Evolutionary conservation across 2,329 filamentous ascomycete genomes (phyloP).

Genomic region (Cordyceps tenuipes): DNA sequence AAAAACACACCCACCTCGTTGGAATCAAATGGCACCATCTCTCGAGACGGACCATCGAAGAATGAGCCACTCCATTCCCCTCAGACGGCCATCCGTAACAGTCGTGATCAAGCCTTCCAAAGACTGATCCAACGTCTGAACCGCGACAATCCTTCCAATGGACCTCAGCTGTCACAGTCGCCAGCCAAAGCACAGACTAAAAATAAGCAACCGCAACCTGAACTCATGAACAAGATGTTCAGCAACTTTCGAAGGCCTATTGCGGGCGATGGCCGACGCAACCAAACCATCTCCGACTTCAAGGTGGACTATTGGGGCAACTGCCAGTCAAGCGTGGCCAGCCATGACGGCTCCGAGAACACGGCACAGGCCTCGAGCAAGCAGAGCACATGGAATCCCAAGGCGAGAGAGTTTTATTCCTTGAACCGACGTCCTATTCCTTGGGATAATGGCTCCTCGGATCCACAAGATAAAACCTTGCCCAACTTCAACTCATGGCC

Average conservation of each 20-base stretch:
- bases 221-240: neutral
- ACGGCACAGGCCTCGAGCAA: conserved; percentile 3
- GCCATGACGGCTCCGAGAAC: neutral
- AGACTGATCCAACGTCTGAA: conserved; percentile 4
- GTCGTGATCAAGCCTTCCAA: conserved; percentile 4
- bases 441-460: neutral
- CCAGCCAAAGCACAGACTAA: neutral
- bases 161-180: neutral
- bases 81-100: conserved; percentile 1
- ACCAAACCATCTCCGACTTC: conserved; percentile 9
- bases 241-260: neutral
- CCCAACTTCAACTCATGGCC: neutral
- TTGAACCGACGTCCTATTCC: neutral
- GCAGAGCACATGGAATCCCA: conserved; percentile 22
- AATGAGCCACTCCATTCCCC: neutral
- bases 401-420: conserved; percentile 23
- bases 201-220: neutral
- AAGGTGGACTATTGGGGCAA: conserved; percentile 6
- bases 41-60: neutral
- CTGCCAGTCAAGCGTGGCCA: neutral
- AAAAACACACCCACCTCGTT: neutral
- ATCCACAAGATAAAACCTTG: neutral
- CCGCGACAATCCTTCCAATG: neutral
- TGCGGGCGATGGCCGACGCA: neutral
- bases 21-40: neutral